A percentile compares a stretch with the other conserved stretches of the same genome.
These are phyloP conservation scores for Baeospora myosura DNA, from an alignment of 1,284 basidiomycete genomes.

Conservation along the genomic window DNA sequence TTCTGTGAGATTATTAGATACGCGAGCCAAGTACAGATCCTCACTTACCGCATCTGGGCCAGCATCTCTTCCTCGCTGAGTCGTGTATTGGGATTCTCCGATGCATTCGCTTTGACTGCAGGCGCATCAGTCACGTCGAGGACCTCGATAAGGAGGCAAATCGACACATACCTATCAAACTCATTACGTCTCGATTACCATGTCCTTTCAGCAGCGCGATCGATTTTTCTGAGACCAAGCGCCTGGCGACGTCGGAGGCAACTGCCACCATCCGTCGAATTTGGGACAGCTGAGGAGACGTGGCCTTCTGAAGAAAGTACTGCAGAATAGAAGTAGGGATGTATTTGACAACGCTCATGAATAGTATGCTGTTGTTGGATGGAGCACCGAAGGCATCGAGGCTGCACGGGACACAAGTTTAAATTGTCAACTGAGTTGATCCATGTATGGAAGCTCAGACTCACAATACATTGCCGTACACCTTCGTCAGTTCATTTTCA, in stretches of 20 bases:
- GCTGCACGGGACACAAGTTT: too few species aligned
- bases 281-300: not conserved
- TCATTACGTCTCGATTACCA: slow-evolving; percentile 13
- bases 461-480: too few species aligned
- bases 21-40: not conserved
- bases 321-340: not conserved
- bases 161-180: slow-evolving; percentile 23
- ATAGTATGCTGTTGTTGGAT: not conserved
- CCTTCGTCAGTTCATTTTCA: slow-evolving; percentile 37
- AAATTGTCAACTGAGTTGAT: too few species aligned
- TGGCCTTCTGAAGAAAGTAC: not conserved
- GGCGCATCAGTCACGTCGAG: slow-evolving; percentile 2
- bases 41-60: slow-evolving; percentile 33
- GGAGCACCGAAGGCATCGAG: not conserved
- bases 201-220: slow-evolving; percentile 32
- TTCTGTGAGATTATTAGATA: slow-evolving; percentile 18
- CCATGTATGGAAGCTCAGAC: too few species aligned
- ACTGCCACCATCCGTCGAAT: slow-evolving; percentile 30
- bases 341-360: not conserved
- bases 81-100: slow-evolving; percentile 27
- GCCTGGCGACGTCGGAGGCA: slow-evolving; percentile 30
- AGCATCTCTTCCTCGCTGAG: slow-evolving; percentile 36
- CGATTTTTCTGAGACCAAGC: slow-evolving; percentile 33
- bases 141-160: not conserved
- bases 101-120: slow-evolving; percentile 37